A percentile compares a stretch with the other conserved stretches of the same genome.
Conservation (phyloP, 768 basidiomycete species). For the Holtermanniella nyarrowii region DNA sequence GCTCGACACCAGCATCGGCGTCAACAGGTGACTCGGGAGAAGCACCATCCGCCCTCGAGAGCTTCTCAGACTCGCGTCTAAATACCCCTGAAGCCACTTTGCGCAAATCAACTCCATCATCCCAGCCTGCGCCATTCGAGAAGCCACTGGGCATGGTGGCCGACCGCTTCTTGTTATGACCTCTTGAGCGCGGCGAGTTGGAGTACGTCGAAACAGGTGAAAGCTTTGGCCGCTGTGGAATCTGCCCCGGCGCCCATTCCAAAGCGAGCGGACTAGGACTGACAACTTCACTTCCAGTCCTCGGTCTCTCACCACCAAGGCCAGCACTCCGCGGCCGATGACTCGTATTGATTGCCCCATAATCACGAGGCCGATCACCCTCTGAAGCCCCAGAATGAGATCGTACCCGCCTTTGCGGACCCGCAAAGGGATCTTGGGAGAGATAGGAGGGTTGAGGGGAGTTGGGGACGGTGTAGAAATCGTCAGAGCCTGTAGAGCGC, state of each 20-base stretch:
- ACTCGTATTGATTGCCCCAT: background rate
- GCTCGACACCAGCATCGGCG: conserved; percentile 6
- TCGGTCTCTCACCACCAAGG: conserved; percentile 12
- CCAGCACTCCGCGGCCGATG: background rate
- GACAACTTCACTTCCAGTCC: conserved; percentile 31
- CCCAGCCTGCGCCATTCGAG: conserved; percentile 9
- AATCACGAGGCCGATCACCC: background rate
- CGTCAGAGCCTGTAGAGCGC: background rate
- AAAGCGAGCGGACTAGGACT: conserved; percentile 34
- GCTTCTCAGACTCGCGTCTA: conserved; percentile 5
- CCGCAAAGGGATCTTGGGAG: background rate
- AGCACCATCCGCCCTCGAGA: background rate
- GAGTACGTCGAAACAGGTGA: background rate
- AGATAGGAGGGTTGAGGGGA: background rate
- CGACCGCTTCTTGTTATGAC: conserved; percentile 20
- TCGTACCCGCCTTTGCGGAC: background rate
- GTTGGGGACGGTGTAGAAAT: background rate
- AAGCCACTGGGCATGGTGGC: conserved; percentile 23
- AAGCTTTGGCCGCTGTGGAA: conserved; percentile 9
- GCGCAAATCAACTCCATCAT: conserved; percentile 17
- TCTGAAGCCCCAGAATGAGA: background rate
- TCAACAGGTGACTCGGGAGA: conserved; percentile 7
- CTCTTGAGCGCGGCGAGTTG: background rate
- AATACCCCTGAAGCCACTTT: conserved; percentile 14
- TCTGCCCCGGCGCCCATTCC: conserved; percentile 27